Evolutionary conservation across 2,329 filamentous ascomycete genomes (phyloP).

Genomic region (Lecanicillium sp.): DNA sequence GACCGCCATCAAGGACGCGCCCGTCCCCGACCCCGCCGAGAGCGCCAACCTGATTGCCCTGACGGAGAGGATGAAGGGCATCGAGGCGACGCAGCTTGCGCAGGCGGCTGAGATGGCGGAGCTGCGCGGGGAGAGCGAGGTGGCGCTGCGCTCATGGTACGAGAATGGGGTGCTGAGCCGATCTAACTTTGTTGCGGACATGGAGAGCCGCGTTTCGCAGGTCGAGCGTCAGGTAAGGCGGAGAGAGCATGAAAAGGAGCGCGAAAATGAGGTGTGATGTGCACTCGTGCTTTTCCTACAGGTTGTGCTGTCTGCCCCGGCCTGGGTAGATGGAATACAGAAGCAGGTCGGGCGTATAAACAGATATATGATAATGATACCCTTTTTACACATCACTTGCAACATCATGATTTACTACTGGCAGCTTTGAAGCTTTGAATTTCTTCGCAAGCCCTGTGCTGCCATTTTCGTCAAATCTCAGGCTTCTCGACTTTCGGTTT

Average conservation of each 20-base stretch:
- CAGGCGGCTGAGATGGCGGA: conserved; percentile 57
- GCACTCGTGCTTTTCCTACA: no score
- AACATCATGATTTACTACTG: no score
- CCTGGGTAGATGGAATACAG: no score
- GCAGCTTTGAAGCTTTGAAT: no score
- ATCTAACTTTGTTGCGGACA: conserved; percentile 61
- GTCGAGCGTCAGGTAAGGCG: conserved; percentile 60
- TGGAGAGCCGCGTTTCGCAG: conserved; percentile 58
- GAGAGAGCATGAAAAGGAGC: conserved; percentile 51
- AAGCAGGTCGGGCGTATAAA: no score
- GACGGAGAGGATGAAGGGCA: conserved; percentile 52
- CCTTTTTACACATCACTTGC: no score
- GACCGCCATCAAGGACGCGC: conserved; percentile 47
- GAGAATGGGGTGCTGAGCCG: conserved; percentile 61
- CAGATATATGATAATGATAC: no score
- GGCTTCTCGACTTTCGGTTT: no score
- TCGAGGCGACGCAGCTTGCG: conserved; percentile 52
- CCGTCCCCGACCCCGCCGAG: conserved; percentile 46
- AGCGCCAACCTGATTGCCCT: conserved; percentile 51
- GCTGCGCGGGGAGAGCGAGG: conserved; percentile 56
- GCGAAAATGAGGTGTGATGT: conserved; percentile 32
- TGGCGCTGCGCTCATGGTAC: conserved; percentile 62
- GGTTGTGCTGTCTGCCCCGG: neutral
- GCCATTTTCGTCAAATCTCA: no score
- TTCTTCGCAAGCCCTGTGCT: no score